phyloP scores from a whole-genome alignment of 108 stramenopile species.

The Cyclotella kingstonii region DNA sequence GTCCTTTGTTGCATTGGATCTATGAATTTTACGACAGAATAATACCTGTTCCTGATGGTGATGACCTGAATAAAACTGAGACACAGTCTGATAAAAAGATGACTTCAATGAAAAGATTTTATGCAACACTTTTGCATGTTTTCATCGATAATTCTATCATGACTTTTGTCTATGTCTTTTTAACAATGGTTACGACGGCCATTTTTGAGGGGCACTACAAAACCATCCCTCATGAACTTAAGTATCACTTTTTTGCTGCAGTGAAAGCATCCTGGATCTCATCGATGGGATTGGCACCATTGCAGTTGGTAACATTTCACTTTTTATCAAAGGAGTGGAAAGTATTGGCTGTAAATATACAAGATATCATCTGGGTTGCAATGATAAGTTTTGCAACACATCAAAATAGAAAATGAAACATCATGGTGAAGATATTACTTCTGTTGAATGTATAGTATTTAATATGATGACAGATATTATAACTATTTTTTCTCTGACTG shows the following conservation, averaged over 20 bases:
- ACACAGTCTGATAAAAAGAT: neutral
- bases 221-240: conserved; percentile 3
- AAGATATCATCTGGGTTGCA: conserved; percentile 8
- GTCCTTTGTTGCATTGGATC: neutral
- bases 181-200: conserved; percentile 3
- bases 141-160: conserved; percentile 4
- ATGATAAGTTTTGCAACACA: conserved; percentile 7
- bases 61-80: too few relatives aligned
- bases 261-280: conserved; percentile 3
- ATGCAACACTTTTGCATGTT: neutral
- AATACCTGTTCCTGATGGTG: neutral
- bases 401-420: neutral
- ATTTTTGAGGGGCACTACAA: conserved; percentile 4
- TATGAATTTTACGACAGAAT: conserved; percentile 3
- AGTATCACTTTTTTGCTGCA: neutral
- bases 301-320: conserved; percentile 1
- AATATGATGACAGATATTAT: too few relatives aligned
- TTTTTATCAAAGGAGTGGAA: conserved; percentile 6
- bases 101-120: neutral
- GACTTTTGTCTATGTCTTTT: neutral
- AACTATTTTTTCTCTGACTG: too few relatives aligned
- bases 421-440: neutral
- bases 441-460: neutral
- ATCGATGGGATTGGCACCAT: neutral
- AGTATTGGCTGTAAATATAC: conserved; percentile 6